A percentile compares a stretch with the other conserved stretches of the same genome.
These are phyloP conservation scores for Stagonosporopsis tanaceti DNA, from an alignment of 2,329 filamentous ascomycete species.

Conservation along the genomic window DNA sequence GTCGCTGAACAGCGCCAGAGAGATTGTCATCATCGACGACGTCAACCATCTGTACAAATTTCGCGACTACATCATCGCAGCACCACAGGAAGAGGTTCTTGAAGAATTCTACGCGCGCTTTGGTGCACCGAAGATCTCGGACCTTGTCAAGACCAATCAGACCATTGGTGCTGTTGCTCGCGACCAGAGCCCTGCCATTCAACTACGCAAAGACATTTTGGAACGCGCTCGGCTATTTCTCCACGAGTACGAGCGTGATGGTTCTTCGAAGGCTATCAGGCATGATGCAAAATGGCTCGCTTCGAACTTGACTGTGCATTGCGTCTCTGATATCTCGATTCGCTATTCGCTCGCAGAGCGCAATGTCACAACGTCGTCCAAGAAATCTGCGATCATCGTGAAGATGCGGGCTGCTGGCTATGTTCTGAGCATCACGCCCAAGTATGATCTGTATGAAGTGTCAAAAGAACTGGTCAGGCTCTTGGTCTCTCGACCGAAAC, in stretches of 20 bases:
- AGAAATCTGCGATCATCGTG: slow-evolving; percentile 74
- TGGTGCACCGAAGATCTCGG: slow-evolving; percentile 78
- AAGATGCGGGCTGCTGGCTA: slow-evolving; percentile 72
- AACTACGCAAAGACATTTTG: slow-evolving; percentile 80
- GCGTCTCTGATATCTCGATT: slow-evolving; percentile 80
- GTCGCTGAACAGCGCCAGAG: slow-evolving; percentile 75
- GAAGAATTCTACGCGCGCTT: slow-evolving; percentile 86
- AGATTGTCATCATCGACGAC: slow-evolving; percentile 71
- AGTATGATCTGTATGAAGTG: slow-evolving; percentile 88
- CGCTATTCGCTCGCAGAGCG: slow-evolving; percentile 78
- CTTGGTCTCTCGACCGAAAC: slow-evolving; percentile 80
- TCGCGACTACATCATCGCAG: slow-evolving; percentile 81
- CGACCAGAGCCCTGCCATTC: slow-evolving; percentile 73
- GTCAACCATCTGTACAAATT: slow-evolving; percentile 77
- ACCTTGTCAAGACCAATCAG: slow-evolving; percentile 79
- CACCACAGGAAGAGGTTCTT: slow-evolving; percentile 86
- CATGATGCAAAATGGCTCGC: slow-evolving; percentile 92
- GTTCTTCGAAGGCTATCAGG: slow-evolving; percentile 67
- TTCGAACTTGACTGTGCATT: slow-evolving; percentile 78
- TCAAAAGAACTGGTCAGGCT: slow-evolving; percentile 85
- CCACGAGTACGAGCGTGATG: slow-evolving; percentile 78
- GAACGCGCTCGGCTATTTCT: slow-evolving; percentile 91
- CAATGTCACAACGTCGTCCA: slow-evolving; percentile 56
- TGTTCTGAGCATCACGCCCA: slow-evolving; percentile 78
- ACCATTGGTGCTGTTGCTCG: slow-evolving; percentile 71